Evolutionary conservation across 495 filamentous ascomycete genomes (phyloP), one percentile per base, ranked within the genome.

Genomic region (Penicillium argentinense): DNA sequence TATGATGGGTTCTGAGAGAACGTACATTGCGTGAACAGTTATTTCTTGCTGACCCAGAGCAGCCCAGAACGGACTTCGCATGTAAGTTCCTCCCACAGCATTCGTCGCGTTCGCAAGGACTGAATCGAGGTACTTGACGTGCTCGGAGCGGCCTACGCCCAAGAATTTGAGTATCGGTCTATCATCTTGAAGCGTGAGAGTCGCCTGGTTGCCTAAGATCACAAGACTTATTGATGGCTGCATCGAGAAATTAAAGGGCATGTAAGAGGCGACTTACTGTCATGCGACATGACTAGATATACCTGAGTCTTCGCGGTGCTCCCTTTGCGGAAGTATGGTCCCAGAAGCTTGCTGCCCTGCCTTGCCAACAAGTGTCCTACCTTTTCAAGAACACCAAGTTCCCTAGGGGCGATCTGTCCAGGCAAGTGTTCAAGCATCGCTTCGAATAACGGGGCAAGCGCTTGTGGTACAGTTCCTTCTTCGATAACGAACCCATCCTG

Each of bases 261-360:
- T 77, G 64, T 87, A 77, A 60, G 11, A n/a, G 28, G 28, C 4
- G 11, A 30, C 28, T 85, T 84, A 38, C 75, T 80, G 51, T 86
- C 84, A 51, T 87, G 83, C 5, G 76, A 81, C 84, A 88, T 87
- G 46, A 86, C 75, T n/a, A 87, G 67, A 62, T 85, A 87, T 5
- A 80, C 71, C 53, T 85, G 78, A 0, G 82, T 88, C 42, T 64
- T 76, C 51, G 78, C 77, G 1, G 83, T 56, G 19, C 76, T 74
- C 11, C 82, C 78, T 25, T 73, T 71, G 14, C 59, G 57, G 43
- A 64, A 74, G 47, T 83, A 85, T 0, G 82, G 77, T 0, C 83
- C 83, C 1, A 81, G 49, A 23, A 85, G 74, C 1, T 74, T 68
- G n/a, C n/a, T n/a, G n/a, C n/a, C n/a, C n/a, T n/a, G n/a, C n/a